phyloP scores from a whole-genome alignment of 257 asterid species.

The Lycium ferocissimum region DNA sequence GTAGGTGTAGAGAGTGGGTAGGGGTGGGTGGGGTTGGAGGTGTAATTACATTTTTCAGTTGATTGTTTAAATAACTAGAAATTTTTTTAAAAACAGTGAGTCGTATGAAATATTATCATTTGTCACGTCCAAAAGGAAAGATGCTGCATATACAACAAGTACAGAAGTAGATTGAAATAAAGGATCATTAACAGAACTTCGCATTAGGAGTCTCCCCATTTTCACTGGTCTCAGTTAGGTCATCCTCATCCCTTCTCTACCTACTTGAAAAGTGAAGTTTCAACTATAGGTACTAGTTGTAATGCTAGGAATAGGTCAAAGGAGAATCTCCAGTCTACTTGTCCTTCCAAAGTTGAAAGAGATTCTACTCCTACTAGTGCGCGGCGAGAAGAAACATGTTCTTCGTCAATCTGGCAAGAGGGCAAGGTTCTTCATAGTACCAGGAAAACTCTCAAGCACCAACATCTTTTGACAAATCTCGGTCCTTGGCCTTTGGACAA shows the following conservation, averaged over 20 bases:
- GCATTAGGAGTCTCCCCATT: neutral
- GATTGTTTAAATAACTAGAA: too few species aligned
- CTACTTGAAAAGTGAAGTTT: neutral
- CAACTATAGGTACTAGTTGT: neutral
- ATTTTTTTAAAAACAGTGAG: too few species aligned
- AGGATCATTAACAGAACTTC: neutral
- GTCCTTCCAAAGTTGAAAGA: neutral
- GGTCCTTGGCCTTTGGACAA: neutral
- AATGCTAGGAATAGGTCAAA: neutral
- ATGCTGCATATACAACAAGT: neutral
- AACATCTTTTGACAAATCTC: neutral
- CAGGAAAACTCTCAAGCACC: neutral
- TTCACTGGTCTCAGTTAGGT: neutral
- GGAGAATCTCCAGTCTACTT: neutral
- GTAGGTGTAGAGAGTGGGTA: too few species aligned
- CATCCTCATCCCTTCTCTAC: neutral
- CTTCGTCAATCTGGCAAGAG: neutral
- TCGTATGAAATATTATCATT: neutral
- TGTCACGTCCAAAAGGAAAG: neutral
- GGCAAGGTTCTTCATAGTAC: conserved; percentile 12
- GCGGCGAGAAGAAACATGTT: neutral
- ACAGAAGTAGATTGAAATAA: neutral
- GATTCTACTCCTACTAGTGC: conserved; percentile 2
- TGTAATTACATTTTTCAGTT: too few species aligned
- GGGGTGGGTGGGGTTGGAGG: too few species aligned